These are phyloP conservation scores for Curvularia hawaiiensis DNA, from an alignment of 2,329 filamentous ascomycete genomes.

Conservation along the genomic window DNA sequence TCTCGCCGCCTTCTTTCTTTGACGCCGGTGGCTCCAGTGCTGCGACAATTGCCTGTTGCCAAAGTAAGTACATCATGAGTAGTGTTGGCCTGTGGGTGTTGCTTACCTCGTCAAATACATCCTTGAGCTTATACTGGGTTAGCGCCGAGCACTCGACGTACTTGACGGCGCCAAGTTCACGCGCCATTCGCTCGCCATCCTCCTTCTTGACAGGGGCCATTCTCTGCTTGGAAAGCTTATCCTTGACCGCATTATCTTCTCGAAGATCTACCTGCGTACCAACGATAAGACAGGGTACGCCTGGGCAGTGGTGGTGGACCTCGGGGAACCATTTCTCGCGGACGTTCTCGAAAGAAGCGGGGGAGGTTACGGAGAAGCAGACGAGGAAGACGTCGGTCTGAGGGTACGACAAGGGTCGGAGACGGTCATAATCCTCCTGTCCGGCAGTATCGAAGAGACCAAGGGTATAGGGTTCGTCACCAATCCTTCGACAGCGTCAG, in stretches of 20 bases:
- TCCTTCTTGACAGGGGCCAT: constrained; percentile 92
- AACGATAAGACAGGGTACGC: constrained; percentile 96
- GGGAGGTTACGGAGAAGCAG: constrained; percentile 97
- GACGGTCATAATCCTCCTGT: constrained; percentile 98
- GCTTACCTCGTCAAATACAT: constrained; percentile 96
- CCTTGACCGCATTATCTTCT: constrained; percentile 82
- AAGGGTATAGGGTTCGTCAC: constrained; percentile 96
- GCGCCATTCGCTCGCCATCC: constrained; percentile 95
- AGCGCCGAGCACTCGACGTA: constrained; percentile 98
- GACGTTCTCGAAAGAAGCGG: constrained; percentile 98
- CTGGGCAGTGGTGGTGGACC: constrained; percentile 97
- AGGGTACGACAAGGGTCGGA: constrained; percentile 94
- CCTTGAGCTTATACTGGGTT: constrained; percentile 98
- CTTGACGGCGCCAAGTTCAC: constrained; percentile 96
- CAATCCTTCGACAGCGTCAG: constrained; percentile 72
- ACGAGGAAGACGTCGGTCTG: constrained; percentile 99
- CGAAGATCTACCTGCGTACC: constrained; percentile 97
- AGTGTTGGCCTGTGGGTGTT: neutral
- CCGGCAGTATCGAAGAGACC: constrained; percentile 98
- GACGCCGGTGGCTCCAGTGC: constrained; percentile 85
- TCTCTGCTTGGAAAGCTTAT: constrained; percentile 94
- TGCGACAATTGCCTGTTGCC: constrained; percentile 83
- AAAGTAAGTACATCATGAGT: constrained; percentile 14
- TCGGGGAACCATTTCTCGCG: constrained; percentile 99
- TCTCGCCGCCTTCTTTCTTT: constrained; percentile 63